Evolutionary conservation across 2,329 filamentous ascomycete genomes (phyloP).

Genomic region (Sporothrix curviconia): DNA sequence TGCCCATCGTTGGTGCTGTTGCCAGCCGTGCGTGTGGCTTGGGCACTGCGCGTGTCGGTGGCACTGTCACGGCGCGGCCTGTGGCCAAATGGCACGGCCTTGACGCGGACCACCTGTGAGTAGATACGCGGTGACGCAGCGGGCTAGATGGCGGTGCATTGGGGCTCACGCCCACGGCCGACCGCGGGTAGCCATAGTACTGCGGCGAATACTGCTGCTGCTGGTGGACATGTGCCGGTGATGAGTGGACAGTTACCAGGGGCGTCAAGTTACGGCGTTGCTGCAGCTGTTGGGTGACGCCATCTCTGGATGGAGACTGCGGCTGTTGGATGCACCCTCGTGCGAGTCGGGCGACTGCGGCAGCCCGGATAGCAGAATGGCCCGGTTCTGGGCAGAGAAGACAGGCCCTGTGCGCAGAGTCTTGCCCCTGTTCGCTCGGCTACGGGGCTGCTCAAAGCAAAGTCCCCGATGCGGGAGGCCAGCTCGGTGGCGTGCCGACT

Average conservation of each 20-base stretch:
- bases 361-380: constrained; percentile 16
- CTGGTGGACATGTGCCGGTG: not conserved
- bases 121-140: constrained; percentile 13
- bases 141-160: not conserved
- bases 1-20: not conserved
- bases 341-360: constrained; percentile 8
- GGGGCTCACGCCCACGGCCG: not conserved
- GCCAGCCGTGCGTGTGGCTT: too few species aligned
- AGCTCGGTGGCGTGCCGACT: constrained; percentile 10
- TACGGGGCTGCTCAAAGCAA: constrained; percentile 12
- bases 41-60: not conserved
- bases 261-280: constrained; percentile 12
- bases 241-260: constrained; percentile 5
- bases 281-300: not conserved
- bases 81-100: constrained; percentile 7
- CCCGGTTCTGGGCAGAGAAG: constrained; percentile 17
- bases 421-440: not conserved
- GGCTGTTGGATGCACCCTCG: not conserved
- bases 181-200: not conserved
- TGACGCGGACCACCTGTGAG: constrained; percentile 19
- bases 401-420: not conserved
- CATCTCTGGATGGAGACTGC: not conserved
- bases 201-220: not conserved
- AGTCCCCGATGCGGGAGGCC: constrained; percentile 10
- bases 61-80: not conserved